These are phyloP conservation scores for Spizellomyces punctatus DNA, from an alignment of 192 early-diverging fungal genomes.

Conservation along the genomic window DNA sequence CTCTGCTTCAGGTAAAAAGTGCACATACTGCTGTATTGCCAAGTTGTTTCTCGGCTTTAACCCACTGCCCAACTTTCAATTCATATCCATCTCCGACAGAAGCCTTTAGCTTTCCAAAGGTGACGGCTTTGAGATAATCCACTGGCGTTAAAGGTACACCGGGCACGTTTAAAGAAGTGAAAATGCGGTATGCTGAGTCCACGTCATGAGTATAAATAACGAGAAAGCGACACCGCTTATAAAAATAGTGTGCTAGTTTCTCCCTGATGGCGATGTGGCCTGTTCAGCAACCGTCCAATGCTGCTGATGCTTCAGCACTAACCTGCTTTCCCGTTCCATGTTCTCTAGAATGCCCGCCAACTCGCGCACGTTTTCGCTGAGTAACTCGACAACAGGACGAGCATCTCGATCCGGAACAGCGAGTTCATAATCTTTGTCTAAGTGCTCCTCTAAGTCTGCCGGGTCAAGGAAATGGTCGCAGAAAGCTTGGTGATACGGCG, in stretches of 20 bases:
- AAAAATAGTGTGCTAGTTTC: neutral
- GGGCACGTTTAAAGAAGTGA: conserved; percentile 2
- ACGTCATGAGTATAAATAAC: conserved; percentile 1
- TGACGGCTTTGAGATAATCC: conserved; percentile 3
- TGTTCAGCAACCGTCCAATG: neutral
- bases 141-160: conserved; percentile 1
- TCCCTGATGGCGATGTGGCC: neutral
- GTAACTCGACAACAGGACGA: neutral
- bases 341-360: conserved; percentile 2
- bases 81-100: neutral
- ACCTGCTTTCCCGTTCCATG: neutral
- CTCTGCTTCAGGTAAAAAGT: neutral
- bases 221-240: neutral
- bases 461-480: neutral
- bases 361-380: neutral
- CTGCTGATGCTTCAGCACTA: neutral
- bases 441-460: neutral
- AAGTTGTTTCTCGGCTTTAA: neutral
- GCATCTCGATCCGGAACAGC: neutral
- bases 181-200: conserved; percentile 3
- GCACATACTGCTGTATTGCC: neutral
- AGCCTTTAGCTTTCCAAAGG: neutral
- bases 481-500: neutral
- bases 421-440: conserved; percentile 1
- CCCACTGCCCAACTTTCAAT: neutral